Conservation (phyloP, 495 filamentous ascomycete species). For the Hamigera avellanea region DNA sequence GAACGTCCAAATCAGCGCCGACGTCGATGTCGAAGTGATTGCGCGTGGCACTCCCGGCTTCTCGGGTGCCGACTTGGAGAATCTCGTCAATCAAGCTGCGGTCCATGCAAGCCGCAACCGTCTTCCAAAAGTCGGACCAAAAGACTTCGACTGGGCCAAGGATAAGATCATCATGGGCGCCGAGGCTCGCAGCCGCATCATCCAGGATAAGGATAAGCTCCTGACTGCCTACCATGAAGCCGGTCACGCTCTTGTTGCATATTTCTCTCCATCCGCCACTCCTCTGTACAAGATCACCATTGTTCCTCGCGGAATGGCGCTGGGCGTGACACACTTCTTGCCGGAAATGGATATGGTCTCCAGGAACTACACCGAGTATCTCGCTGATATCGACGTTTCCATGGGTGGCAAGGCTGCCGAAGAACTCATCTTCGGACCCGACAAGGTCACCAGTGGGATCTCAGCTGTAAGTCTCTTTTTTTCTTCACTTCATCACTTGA, state of each 20-base stretch:
- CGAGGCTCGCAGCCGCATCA: constrained; percentile 76
- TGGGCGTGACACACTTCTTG: constrained; percentile 76
- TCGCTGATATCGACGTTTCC: constrained; percentile 66
- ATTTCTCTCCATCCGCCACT: constrained; percentile 59
- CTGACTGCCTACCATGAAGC: constrained; percentile 97
- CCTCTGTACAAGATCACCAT: constrained; percentile 95
- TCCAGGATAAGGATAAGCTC: constrained; percentile 73
- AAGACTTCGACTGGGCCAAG: constrained; percentile 93
- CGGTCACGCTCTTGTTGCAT: constrained; percentile 80
- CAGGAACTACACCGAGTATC: constrained; percentile 51
- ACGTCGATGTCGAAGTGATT: constrained; percentile 72
- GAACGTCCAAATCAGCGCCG: constrained; percentile 62
- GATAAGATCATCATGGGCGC: constrained; percentile 98
- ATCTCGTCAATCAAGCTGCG: constrained; percentile 92
- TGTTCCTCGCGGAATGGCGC: constrained; percentile 73
- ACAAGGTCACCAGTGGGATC: constrained; percentile 78
- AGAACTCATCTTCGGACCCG: constrained; percentile 78
- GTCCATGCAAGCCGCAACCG: constrained; percentile 79
- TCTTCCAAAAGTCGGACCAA: constrained; percentile 54
- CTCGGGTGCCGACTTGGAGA: constrained; percentile 91
- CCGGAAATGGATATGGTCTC: constrained; percentile 87
- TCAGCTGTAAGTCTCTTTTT: constrained; percentile 44
- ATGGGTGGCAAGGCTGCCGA: constrained; percentile 94
- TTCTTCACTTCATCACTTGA: background rate
- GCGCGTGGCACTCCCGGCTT: constrained; percentile 83